Evolutionary conservation across 768 basidiomycete species (phyloP).

Genomic region (Trametes maxima): DNA sequence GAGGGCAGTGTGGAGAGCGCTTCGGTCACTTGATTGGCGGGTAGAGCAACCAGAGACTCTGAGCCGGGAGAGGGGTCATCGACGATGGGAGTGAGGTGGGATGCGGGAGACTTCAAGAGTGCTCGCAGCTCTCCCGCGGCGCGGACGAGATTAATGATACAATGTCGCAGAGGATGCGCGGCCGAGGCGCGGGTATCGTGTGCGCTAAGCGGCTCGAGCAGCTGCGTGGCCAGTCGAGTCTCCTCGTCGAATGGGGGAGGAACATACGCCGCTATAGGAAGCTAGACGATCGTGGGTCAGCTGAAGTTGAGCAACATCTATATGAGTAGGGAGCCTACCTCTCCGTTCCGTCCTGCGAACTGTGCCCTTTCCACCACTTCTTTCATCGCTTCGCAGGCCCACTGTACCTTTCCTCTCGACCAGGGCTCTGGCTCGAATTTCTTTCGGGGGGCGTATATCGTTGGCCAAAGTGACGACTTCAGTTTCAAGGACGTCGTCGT

Average conservation of each 20-base stretch:
- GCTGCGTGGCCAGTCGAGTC: conserved; percentile 19
- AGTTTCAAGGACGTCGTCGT: conserved; percentile 63
- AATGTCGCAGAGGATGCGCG: conserved; percentile 82
- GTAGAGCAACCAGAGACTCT: neutral
- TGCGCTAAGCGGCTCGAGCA: conserved; percentile 47
- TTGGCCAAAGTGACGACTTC: conserved; percentile 87
- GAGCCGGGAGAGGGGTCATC: neutral
- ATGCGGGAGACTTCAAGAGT: conserved; percentile 15
- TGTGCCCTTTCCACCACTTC: conserved; percentile 52
- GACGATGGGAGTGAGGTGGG: conserved; percentile 4
- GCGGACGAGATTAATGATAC: conserved; percentile 76
- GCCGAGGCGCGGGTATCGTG: conserved; percentile 72
- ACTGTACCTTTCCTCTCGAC: conserved; percentile 64
- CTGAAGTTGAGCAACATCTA: neutral
- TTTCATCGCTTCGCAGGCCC: conserved; percentile 75
- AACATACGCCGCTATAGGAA: conserved; percentile 77
- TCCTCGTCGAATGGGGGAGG: conserved; percentile 52
- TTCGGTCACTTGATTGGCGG: conserved; percentile 16
- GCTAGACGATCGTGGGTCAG: conserved; percentile 37
- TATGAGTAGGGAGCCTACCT: conserved; percentile 52
- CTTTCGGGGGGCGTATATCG: conserved; percentile 67
- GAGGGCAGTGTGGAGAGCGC: neutral
- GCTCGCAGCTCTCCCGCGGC: conserved; percentile 61
- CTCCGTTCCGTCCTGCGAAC: conserved; percentile 49
- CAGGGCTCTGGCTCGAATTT: conserved; percentile 70